Evolutionary conservation across 2,329 filamentous ascomycete species (phyloP).

Genomic region (Fusarium kyushuense): DNA sequence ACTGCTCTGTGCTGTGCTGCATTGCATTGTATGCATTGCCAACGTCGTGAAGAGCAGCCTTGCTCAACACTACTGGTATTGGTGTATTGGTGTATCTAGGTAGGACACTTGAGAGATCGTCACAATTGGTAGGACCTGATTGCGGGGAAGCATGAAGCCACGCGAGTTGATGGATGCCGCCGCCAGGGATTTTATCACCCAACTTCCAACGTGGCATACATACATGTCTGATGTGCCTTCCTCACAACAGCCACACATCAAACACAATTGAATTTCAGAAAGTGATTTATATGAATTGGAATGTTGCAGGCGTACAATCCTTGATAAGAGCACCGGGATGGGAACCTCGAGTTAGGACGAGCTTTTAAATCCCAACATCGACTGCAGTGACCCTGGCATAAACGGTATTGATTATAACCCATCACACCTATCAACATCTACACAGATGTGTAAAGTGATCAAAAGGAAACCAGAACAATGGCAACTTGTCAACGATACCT

Average conservation of each 20-base stretch:
- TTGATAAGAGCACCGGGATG: background rate
- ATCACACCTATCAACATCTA: conserved; percentile 19
- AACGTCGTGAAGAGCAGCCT: conserved; percentile 3
- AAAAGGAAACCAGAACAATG: background rate
- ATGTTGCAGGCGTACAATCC: conserved; percentile 13
- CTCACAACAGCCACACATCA: background rate
- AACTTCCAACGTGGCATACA: conserved; percentile 9
- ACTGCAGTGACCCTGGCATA: background rate
- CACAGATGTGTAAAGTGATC: background rate
- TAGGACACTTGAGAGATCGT: background rate
- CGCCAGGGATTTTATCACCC: conserved; percentile 16
- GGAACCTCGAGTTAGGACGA: background rate
- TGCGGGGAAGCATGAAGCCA: conserved; percentile 35
- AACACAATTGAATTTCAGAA: background rate
- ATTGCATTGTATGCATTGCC: conserved; percentile 12
- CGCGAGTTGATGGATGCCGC: conserved; percentile 26
- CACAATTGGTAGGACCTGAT: conserved; percentile 1
- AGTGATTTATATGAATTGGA: conserved; percentile 15
- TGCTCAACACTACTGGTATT: background rate
- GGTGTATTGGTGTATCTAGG: background rate
- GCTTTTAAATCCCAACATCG: background rate
- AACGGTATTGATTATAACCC: conserved; percentile 5
- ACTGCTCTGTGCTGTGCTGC: background rate
- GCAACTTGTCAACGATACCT: background rate
- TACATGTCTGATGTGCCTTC: conserved; percentile 3